phyloP scores from a whole-genome alignment of 106 monocot genomes.

The Dendrobium huoshanense region DNA sequence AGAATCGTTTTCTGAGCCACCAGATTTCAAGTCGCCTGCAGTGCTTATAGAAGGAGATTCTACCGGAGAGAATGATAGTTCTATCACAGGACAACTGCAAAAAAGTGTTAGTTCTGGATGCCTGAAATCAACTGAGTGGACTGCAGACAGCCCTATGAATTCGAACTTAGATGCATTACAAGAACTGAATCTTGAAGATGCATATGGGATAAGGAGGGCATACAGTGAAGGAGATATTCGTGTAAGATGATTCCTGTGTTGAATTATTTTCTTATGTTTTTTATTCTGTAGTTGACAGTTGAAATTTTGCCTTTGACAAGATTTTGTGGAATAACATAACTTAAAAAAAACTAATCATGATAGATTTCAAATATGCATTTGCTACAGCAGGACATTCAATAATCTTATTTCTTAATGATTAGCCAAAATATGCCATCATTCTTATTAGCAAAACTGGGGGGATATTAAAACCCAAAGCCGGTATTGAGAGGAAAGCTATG shows the following conservation, averaged over 20 bases:
- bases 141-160: constrained; percentile 16
- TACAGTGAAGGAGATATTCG: constrained; percentile 66
- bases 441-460: background rate
- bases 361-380: background rate
- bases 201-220: constrained; percentile 55
- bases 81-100: constrained; percentile 25
- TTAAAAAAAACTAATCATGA: background rate
- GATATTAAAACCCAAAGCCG: too few relatives aligned
- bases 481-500: too few relatives aligned
- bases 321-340: background rate
- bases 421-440: background rate
- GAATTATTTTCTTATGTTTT: background rate
- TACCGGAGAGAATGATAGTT: constrained; percentile 10
- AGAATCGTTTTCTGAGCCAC: constrained; percentile 33
- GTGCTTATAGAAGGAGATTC: constrained; percentile 26
- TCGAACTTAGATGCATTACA: constrained; percentile 54
- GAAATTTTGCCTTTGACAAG: background rate
- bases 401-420: background rate
- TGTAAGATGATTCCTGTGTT: constrained; percentile 14
- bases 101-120: constrained; percentile 65
- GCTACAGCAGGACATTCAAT: background rate
- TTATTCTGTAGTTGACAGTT: background rate
- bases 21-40: constrained; percentile 37
- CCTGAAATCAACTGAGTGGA: constrained; percentile 50
- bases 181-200: constrained; percentile 48